Conservation (phyloP, 331 rosid genomes). For the Dryas integrifolia region DNA sequence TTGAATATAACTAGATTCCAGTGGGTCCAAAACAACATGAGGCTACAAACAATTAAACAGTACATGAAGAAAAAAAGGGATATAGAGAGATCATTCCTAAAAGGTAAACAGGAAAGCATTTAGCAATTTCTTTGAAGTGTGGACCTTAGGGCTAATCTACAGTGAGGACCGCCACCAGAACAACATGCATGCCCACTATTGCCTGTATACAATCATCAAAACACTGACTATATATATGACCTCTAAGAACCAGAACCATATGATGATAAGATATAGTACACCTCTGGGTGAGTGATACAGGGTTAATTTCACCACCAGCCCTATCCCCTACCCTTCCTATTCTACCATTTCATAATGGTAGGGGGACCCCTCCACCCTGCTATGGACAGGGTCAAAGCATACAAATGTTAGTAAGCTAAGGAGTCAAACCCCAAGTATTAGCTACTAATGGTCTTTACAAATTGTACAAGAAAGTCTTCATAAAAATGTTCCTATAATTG, state of each 20-base stretch:
- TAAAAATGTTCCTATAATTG: not conserved
- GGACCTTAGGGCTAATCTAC: slow-evolving; percentile 19
- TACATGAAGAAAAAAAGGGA: not conserved
- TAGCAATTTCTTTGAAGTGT: slow-evolving; percentile 24
- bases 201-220: slow-evolving; percentile 28
- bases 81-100: slow-evolving; percentile 11
- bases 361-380: not conserved
- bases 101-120: slow-evolving; percentile 13
- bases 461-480: not conserved
- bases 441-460: not conserved
- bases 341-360: not conserved
- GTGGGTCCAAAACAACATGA: slow-evolving; percentile 19
- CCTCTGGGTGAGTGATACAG: not conserved
- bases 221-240: slow-evolving; percentile 14
- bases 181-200: not conserved
- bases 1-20: slow-evolving; percentile 14
- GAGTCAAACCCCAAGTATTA: not conserved
- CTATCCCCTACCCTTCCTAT: not conserved
- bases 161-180: slow-evolving; percentile 26
- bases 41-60: slow-evolving; percentile 16
- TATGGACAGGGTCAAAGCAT: not conserved
- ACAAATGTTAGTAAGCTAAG: not conserved
- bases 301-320: slow-evolving; percentile 18
- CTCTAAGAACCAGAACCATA: slow-evolving; percentile 16
- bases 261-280: slow-evolving; percentile 9